Percentiles rank a stretch among this genome's conserved stretches.
These are phyloP conservation scores for Cafeteria roenbergensis DNA, from an alignment of 108 stramenopile species.

Conservation along the genomic window DNA sequence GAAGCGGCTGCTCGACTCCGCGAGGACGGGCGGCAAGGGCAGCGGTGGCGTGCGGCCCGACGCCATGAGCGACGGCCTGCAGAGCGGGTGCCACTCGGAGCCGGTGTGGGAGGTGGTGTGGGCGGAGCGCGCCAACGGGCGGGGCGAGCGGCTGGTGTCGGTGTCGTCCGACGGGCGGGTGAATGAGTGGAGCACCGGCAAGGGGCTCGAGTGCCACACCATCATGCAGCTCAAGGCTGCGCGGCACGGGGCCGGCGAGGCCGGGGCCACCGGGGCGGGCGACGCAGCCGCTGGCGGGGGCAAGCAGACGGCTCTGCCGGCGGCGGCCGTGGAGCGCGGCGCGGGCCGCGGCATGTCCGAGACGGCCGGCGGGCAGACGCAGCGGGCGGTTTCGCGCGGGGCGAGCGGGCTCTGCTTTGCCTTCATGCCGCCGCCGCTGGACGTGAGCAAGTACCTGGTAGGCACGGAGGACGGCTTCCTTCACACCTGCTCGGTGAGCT, in stretches of 20 bases:
- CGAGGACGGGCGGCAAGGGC: neutral
- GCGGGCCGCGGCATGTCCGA: neutral
- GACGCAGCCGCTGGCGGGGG: too few relatives aligned
- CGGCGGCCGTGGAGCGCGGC: too few relatives aligned
- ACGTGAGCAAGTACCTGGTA: slow-evolving; percentile 32
- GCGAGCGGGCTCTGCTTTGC: slow-evolving; percentile 42
- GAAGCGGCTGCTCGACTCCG: slow-evolving; percentile 9
- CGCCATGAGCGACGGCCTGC: slow-evolving; percentile 24
- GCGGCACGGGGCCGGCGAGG: neutral
- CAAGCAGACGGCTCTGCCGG: too few relatives aligned
- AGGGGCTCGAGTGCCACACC: slow-evolving; percentile 36
- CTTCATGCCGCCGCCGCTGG: slow-evolving; percentile 26
- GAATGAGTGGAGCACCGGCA: slow-evolving; percentile 44
- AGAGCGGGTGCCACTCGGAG: slow-evolving; percentile 36
- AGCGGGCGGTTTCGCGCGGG: slow-evolving; percentile 39
- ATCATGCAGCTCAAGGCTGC: slow-evolving; percentile 46
- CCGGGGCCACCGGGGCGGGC: neutral
- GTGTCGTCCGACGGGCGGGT: slow-evolving; percentile 49
- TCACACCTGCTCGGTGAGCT: slow-evolving; percentile 41
- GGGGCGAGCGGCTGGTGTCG: slow-evolving; percentile 37
- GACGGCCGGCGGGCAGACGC: slow-evolving; percentile 25
- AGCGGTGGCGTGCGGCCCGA: neutral
- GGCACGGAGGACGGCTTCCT: slow-evolving; percentile 48
- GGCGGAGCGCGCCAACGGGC: slow-evolving; percentile 36
- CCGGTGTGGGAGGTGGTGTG: slow-evolving; percentile 52